Percentiles rank a stretch among this genome's conserved stretches.
phyloP scores from a whole-genome alignment of 768 basidiomycete genomes.

The Sporobolomyces pararoseus region DNA sequence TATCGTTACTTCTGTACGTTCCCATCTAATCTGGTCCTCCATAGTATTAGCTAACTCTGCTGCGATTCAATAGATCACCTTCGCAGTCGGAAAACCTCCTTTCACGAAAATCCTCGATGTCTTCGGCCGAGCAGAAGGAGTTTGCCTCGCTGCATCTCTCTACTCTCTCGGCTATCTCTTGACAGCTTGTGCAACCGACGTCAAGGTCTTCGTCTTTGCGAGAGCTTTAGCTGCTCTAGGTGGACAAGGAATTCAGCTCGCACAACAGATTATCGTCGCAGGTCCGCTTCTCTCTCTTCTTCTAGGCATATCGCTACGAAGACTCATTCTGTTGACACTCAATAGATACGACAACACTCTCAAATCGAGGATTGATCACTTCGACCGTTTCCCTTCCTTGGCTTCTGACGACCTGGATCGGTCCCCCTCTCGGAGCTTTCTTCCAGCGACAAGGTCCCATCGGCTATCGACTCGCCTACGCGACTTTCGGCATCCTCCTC shows the following conservation, averaged over 20 bases:
- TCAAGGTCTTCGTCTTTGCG: conserved; percentile 27
- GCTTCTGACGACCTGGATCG: conserved; percentile 44
- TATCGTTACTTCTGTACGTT: conserved; percentile 41
- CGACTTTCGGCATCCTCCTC: conserved; percentile 42
- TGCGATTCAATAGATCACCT: conserved; percentile 30
- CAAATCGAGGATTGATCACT: conserved; percentile 44
- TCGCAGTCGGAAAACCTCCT: conserved; percentile 44
- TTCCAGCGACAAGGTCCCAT: conserved; percentile 39
- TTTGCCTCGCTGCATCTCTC: conserved; percentile 40
- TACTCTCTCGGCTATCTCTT: conserved; percentile 44
- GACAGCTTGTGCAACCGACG: conserved; percentile 31
- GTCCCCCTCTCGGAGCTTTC: conserved; percentile 39
- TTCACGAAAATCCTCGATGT: conserved; percentile 46
- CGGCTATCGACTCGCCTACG: conserved; percentile 44
- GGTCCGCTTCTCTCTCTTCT: conserved; percentile 21
- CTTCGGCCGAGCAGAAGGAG: conserved; percentile 45
- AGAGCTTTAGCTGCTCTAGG: conserved; percentile 38
- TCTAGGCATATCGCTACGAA: neutral
- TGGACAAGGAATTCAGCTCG: conserved; percentile 43
- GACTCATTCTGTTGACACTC: neutral
- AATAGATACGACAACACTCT: conserved; percentile 43
- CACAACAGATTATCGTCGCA: conserved; percentile 45
- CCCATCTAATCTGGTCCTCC: too few relatives aligned
- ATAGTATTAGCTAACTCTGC: neutral
- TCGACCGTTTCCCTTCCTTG: conserved; percentile 45